Evolutionary conservation across 441 rosid species (phyloP).

Genomic region (Pelargonium cotyledonis): DNA sequence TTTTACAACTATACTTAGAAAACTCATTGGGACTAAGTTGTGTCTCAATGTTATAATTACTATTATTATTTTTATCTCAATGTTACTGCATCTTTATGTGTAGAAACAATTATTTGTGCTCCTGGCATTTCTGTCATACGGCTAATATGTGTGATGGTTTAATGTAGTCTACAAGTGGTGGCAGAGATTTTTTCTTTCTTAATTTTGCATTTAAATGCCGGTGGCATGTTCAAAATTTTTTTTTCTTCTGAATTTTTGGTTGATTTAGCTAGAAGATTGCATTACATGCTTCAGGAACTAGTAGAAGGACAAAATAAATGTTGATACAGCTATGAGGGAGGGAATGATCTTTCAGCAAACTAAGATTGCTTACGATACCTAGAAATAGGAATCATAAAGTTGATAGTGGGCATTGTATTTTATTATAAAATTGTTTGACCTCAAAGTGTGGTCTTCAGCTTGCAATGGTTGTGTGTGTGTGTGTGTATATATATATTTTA

Average conservation of each 20-base stretch:
- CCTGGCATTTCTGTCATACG: too few species aligned
- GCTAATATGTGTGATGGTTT: too few species aligned
- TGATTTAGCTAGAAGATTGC: not conserved
- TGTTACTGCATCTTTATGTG: too few species aligned
- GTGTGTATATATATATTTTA: not conserved
- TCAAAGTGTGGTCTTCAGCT: not conserved
- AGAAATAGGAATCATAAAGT: not conserved
- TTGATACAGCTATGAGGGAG: not conserved
- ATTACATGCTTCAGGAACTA: not conserved
- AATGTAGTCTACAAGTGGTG: too few species aligned
- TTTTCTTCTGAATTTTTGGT: not conserved
- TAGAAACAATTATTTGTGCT: too few species aligned
- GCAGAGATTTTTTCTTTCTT: too few species aligned
- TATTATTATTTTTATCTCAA: too few species aligned
- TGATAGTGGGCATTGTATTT: slow-evolving; percentile 5
- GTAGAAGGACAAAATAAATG: not conserved
- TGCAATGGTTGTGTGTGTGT: not conserved
- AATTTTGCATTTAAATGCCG: too few species aligned
- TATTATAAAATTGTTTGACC: not conserved
- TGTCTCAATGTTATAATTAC: too few species aligned
- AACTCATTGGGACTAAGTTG: too few species aligned
- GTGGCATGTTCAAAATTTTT: too few species aligned
- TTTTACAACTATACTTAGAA: too few species aligned
- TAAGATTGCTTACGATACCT: not conserved
- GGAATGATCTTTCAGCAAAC: not conserved